Percentiles rank a stretch among this genome's conserved stretches.
phyloP scores from a whole-genome alignment of 495 filamentous ascomycete species.

The Hypoxylon intermedium region DNA sequence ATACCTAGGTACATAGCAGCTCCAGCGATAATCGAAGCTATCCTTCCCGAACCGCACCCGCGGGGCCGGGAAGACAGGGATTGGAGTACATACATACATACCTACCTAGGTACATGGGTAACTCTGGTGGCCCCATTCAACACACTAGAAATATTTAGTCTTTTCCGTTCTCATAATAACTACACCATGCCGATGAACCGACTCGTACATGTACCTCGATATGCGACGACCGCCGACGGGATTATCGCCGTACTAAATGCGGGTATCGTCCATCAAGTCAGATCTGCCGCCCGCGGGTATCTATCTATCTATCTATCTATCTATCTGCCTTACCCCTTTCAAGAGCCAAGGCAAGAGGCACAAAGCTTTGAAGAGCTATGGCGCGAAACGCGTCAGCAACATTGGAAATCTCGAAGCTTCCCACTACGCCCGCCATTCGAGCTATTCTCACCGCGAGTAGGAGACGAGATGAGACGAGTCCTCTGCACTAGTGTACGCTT shows the following conservation, averaged over 20 bases:
- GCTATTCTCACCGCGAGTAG: slow-evolving; percentile 14
- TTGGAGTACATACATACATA: background rate
- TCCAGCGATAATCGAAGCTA: slow-evolving; percentile 10
- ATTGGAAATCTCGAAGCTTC: background rate
- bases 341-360: background rate
- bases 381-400: slow-evolving; percentile 3
- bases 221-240: background rate
- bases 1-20: slow-evolving; percentile 1
- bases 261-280: slow-evolving; percentile 8
- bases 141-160: no score
- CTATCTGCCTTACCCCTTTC: background rate
- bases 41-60: background rate
- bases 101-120: no score
- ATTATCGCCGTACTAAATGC: slow-evolving; percentile 1
- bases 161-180: no score
- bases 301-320: background rate
- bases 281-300: slow-evolving; percentile 10
- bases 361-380: background rate
- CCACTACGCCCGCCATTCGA: background rate
- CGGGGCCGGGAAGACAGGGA: slow-evolving; percentile 12
- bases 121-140: no score
- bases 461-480: no score
- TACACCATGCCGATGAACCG: background rate
- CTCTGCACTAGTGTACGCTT: no score
- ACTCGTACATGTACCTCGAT: slow-evolving; percentile 2